Percentiles rank a stretch among this genome's conserved stretches.
These are phyloP conservation scores for Alternaria metachromatica DNA, from an alignment of 2,329 filamentous ascomycete genomes.

Conservation along the genomic window DNA sequence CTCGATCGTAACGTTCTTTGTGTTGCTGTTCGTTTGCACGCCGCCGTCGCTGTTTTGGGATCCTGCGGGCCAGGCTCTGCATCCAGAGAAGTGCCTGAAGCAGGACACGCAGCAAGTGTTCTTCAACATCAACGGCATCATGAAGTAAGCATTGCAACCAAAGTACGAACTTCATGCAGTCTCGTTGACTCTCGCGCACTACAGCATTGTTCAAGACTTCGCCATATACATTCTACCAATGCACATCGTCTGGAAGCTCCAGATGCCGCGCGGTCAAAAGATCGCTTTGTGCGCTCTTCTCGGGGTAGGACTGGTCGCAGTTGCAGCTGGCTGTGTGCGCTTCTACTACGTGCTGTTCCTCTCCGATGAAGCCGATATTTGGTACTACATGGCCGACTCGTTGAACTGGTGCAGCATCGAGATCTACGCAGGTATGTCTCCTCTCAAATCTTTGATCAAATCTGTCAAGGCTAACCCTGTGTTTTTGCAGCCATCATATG, in stretches of 20 bases:
- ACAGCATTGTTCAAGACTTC: not conserved
- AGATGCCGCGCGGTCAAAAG: not conserved
- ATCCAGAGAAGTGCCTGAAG: not conserved
- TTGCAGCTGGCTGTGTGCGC: not conserved
- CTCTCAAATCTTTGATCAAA: not conserved
- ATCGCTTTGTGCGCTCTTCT: not conserved
- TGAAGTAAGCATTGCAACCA: not conserved
- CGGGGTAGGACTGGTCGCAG: not conserved
- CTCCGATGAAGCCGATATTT: not conserved
- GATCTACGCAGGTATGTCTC: not conserved
- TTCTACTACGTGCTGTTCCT: not conserved
- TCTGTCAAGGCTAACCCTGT: not conserved
- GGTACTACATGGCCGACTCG: not conserved
- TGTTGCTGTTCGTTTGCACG: not conserved
- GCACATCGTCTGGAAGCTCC: not conserved
- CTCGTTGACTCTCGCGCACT: not conserved
- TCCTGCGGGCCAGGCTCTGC: not conserved
- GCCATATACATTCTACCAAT: not conserved
- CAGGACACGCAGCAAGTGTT: not conserved
- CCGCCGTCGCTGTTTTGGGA: not conserved
- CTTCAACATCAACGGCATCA: not conserved
- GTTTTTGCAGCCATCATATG: not conserved
- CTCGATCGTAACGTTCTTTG: not conserved
- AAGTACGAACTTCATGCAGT: not conserved
- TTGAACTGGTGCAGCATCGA: not conserved